Base-by-base conservation (phyloP, 2,329 filamentous ascomycete genomes). In the Beauveria varroae region DNA sequence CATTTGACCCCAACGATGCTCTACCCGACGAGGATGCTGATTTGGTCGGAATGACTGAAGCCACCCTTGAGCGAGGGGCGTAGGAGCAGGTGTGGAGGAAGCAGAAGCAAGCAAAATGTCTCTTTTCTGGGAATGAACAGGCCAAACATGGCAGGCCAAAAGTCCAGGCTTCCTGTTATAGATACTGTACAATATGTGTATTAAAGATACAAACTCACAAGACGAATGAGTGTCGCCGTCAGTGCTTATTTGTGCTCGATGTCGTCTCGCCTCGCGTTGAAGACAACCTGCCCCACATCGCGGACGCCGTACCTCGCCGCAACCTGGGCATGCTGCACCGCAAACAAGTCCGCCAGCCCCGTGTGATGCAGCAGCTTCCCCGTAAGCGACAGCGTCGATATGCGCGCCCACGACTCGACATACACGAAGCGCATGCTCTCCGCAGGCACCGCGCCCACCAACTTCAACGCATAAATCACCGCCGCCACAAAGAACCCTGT, bases 391-490 rank as follows among this genome's bases (percentile, higher is more conserved):
- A 98, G 75, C 14, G 84, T 87, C 65, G 82, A 87, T 18, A 96
- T 90, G 18, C 95, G 83, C 3, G 95, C 93, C 88, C 93, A 97
- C 22, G 90, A 95, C 78, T 99, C 95, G 30, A 97, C 84, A 72
- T 95, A 99, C 16, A 98, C 79, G 10, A 89, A 87, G 64, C 86
- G 84, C 76, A 93, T 87, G 65, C 81, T 82, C 30, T 79, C 75
- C 22, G 77, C 71, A 0, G 80, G 80, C 28, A 77, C 75, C 6
- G 78, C 10, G 58, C 67, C 75, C 40, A 78, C 66, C 12, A 84
- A 63, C 68, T 80, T 83, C 53, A 85, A 68, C 0, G 76, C 1
- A 44, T 81, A 77, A 0, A 79, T 81, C 0, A 77, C 76, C 2
- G 84, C 57, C 2, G 79, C 81, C 53, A 96, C 79, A 41, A 96